Evolutionary conservation across 495 filamentous ascomycete species (phyloP), one percentile per base, ranked within the genome.

Genomic region (Neurospora africana): DNA sequence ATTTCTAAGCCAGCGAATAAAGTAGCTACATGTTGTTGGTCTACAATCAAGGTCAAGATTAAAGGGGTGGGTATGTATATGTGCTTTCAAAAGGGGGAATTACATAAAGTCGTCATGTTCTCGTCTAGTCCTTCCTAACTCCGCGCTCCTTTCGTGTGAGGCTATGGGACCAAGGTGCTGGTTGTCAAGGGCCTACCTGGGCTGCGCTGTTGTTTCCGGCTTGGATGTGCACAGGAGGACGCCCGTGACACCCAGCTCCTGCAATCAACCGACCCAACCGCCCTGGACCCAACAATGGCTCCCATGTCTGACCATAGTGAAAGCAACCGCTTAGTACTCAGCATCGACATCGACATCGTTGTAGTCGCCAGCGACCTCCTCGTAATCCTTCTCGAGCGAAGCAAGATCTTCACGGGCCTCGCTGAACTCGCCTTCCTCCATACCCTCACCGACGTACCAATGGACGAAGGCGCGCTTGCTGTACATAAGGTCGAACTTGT

Each of bases 401-500:
- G 93, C 93, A 71, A 97, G 84, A 79, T 97, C 93, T 86, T 97
- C 93, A 70, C 93, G 89, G 67, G 93, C 93, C 85, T 97, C 93
- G 71, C 89, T 91, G 84, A 97, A 97, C 83, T 97, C 93, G 75
- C 93, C 93, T 81, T 97, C 93, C 85, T 97, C 93, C 93, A 97
- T 97, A 83, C 93, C 93, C 83, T 97, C 93, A 77, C 93, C 93
- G 65, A 97, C 93, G 78, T 97, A 97, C 93, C 93, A 97, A 82
- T 97, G 93, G 19, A 97, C 93, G 79, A 97, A 97, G 53, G 93
- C 93, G 77, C 93, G 92, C 88, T 97, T 97, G 84, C 88, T 92
- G 86, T 97, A 96, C 93, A 97, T 97, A 75, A 97, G 91, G 77
- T 97, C 93, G 83, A 97, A 97, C 83, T 97, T 97, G 85, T 93